Base-by-base conservation (phyloP, 1,139 yeast genomes). In the Sugiyamaella paludigena region DNA sequence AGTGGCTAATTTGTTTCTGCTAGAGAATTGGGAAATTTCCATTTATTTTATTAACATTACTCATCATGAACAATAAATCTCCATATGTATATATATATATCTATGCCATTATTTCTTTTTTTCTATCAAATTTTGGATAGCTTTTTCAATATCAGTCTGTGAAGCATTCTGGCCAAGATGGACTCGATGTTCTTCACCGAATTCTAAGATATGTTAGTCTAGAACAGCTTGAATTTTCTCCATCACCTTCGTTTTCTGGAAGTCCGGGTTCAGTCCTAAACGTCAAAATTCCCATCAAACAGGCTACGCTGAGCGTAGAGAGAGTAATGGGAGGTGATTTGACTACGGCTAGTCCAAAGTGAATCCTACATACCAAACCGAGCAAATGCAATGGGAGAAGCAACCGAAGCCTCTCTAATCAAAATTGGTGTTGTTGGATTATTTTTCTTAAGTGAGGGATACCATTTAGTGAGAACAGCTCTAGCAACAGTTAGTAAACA, bases 341-440 rank as follows among this genome's bases (percentile, higher is more conserved):
- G n/a, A n/a, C n/a, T n/a, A n/a, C n/a, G n/a, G n/a, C n/a, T n/a
- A n/a, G n/a, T n/a, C n/a, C n/a, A n/a, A n/a, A n/a, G n/a, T n/a
- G n/a, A n/a, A 5, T 19, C 5, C 15, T 19, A 59, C 69, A 33
- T 56, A 67, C 72, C 72, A 55, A 83, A 82, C 65, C 95, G 80
- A 39, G 89, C 87, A 51, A 82, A 84, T 48, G 84, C 77, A 51
- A 82, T 77, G 37, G 95, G 94, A 43, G 83, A 77, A 50, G 84
- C 77, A 46, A 88, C 89, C 53, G 74, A 73, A 47, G 88, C 80
- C 70, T 86, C 95, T 69, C 95, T 81, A 58, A 86, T 77, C 63
- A 86, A 75, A 51, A 86, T 80, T 16, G 92, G 94, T 38, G 84
- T 72, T 38, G 75, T 64, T 35, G 83, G 83, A 60, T 79, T 77